These are phyloP conservation scores for Termitomyces titanicus DNA, from an alignment of 768 basidiomycete species.

Conservation along the genomic window DNA sequence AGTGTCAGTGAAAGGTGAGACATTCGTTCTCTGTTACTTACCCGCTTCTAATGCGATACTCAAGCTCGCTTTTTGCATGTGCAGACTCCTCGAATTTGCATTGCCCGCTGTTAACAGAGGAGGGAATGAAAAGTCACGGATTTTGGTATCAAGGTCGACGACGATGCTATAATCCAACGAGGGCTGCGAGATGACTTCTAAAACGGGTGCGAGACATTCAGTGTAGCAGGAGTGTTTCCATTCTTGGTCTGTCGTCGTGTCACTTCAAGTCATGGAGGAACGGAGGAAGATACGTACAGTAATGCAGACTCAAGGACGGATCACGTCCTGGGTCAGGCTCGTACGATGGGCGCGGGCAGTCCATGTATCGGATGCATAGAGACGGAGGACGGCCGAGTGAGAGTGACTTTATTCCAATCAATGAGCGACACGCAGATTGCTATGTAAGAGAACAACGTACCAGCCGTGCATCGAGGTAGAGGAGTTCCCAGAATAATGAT, in stretches of 20 bases:
- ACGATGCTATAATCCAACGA: conserved; percentile 46
- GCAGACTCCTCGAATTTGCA: conserved; percentile 38
- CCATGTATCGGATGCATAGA: conserved; percentile 55
- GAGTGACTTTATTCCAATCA: conserved; percentile 37
- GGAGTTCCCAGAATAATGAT: conserved; percentile 67
- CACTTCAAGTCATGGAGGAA: not conserved
- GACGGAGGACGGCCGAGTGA: conserved; percentile 70
- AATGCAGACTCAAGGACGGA: conserved; percentile 35
- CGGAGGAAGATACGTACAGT: conserved; percentile 28
- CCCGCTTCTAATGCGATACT: conserved; percentile 61
- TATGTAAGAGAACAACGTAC: conserved; percentile 27
- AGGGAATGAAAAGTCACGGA: conserved; percentile 62
- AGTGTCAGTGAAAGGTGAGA: not conserved
- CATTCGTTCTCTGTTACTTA: conserved; percentile 22
- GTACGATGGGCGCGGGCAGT: conserved; percentile 50
- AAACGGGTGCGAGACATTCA: conserved; percentile 56
- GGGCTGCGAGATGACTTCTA: conserved; percentile 55
- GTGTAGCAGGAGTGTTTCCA: conserved; percentile 68
- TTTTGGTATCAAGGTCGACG: conserved; percentile 51
- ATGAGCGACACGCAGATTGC: not conserved
- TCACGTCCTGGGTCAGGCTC: conserved; percentile 34
- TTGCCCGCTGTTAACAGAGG: conserved; percentile 38
- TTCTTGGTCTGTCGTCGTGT: conserved; percentile 49
- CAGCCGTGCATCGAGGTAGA: conserved; percentile 63
- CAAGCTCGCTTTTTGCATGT: conserved; percentile 59